Evolutionary conservation across 2,329 filamentous ascomycete genomes (phyloP).

Genomic region (Epichloe scottii): DNA sequence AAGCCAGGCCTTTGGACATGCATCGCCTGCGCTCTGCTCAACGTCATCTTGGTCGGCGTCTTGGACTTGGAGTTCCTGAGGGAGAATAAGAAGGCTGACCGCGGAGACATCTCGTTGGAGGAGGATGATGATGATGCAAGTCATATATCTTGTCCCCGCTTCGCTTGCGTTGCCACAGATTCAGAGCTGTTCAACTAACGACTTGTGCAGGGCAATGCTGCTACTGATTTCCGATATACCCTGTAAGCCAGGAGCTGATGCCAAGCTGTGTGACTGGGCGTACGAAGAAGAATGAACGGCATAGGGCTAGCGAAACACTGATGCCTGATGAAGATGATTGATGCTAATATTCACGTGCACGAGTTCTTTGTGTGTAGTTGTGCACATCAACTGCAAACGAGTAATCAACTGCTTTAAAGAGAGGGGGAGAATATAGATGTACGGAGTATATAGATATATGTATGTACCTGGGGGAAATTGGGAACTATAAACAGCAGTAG

Average conservation of each 20-base stretch:
- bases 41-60: conserved; percentile 30
- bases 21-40: conserved; percentile 36
- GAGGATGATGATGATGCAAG: conserved; percentile 30
- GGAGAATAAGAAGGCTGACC: conserved; percentile 38
- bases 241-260: background rate
- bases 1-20: conserved; percentile 42
- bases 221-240: conserved; percentile 5
- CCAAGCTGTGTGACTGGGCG: background rate
- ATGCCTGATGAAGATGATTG: too few species aligned
- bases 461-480: too few species aligned
- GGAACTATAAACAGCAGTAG: too few species aligned
- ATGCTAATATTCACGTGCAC: too few species aligned
- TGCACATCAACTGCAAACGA: too few species aligned
- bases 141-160: conserved; percentile 5
- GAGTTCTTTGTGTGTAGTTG: too few species aligned
- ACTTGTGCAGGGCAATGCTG: background rate
- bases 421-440: too few species aligned
- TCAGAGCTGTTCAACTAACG: background rate
- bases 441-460: too few species aligned
- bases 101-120: conserved; percentile 40
- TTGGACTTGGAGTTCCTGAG: conserved; percentile 28
- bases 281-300: too few species aligned
- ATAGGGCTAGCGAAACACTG: too few species aligned
- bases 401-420: too few species aligned
- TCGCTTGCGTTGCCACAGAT: background rate